These are phyloP conservation scores for Xenoacremonium recifei DNA, from an alignment of 2,329 filamentous ascomycete genomes.

Conservation along the genomic window DNA sequence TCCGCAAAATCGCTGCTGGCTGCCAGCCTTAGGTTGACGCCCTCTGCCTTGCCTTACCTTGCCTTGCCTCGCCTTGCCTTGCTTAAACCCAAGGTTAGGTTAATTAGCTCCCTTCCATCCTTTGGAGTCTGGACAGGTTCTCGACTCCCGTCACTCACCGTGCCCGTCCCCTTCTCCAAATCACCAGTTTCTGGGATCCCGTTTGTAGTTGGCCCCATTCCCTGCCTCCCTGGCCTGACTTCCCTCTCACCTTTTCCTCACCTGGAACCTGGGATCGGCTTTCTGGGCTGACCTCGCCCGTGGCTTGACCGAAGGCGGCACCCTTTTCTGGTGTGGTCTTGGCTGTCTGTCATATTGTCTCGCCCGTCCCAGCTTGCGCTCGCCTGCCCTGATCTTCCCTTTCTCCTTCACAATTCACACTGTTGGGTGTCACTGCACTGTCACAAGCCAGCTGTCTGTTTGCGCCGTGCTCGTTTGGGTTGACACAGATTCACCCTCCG, in stretches of 20 bases:
- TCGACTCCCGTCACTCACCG: not conserved
- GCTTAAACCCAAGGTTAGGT: no score
- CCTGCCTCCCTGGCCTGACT: conserved; percentile 23
- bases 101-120: no score
- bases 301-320: conserved; percentile 16
- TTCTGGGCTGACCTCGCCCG: conserved; percentile 21
- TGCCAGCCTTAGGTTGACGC: not conserved
- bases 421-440: not conserved
- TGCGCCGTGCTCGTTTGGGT: conserved; percentile 5
- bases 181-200: conserved; percentile 9
- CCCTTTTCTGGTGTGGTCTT: no score
- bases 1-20: not conserved
- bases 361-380: no score
- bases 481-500: conserved; percentile 1
- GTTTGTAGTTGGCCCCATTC: conserved; percentile 17
- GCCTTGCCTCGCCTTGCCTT: not conserved
- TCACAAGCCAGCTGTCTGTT: conserved; percentile 10
- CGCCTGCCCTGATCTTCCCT: no score
- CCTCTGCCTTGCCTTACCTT: not conserved
- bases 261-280: conserved; percentile 19
- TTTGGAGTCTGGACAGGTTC: not conserved
- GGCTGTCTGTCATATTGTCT: no score
- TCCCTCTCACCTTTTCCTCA: no score
- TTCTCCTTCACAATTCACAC: no score
- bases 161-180: conserved; percentile 2